Base-by-base conservation (phyloP, 208 protist genomes). In the Leishmania lainsoni region DNA sequence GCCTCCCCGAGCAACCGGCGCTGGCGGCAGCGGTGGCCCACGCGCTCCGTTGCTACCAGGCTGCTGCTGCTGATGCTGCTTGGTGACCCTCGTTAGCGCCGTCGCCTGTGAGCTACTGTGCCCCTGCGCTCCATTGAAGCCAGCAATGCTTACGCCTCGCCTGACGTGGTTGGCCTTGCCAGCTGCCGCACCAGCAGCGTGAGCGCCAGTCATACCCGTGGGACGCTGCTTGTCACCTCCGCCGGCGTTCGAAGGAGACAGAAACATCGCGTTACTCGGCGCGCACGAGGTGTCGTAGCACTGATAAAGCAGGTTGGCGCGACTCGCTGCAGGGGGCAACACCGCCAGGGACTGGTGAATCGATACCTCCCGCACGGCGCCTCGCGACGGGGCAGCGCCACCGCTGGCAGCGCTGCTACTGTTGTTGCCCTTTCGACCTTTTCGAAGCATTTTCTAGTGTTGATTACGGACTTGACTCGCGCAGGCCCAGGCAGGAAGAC, bases 221-320 rank as follows among this genome's bases (percentile, higher is more conserved):
- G 54, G 51, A 17, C 74, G 74, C 54, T 59, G 42, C 54, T 77
- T 77, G 75, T 59, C 45, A 12, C 20, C 59, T 29, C 58, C 61
- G 42, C 32, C 22, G 56, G 59, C 16, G 42, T 22, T 51, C 32
- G 75, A 70, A 5, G 75, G 75, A 20, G 58, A 63, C 12, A 65
- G 1, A 49, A 59, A 49, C 49, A 59, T 59, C 32, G 56, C 75
- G 59, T 70, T 78, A 48, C 20, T 65, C 29, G 61, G 54, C 29
- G 58, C 75, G 29, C 20, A 56, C 29, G 48, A 56, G 35, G 59
- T 22, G 54, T 78, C 75, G 42, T 78, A 78, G 75, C 51, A 69
- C 22, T 78, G 75, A 56, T 68, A 78, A 12, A 78, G 54, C 56
- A 39, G 61, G 32, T 42, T 66, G 32, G 74, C 51, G 32, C 74